Conservation (phyloP, 306 rosid genomes). For the Luffa aegyptiaca region DNA sequence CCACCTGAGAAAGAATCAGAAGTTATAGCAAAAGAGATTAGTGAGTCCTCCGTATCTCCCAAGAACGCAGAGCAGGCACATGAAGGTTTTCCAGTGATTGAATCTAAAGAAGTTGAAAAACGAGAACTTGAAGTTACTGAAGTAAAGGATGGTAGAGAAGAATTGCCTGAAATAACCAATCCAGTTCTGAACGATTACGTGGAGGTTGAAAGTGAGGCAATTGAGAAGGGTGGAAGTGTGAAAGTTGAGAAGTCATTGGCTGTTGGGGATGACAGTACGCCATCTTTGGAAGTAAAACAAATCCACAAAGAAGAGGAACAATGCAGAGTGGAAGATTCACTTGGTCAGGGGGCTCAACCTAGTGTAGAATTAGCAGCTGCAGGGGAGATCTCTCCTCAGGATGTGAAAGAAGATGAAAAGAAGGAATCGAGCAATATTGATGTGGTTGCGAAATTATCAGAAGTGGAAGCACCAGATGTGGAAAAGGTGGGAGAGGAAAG, state of each 20-base stretch:
- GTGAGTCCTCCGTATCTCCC: neutral
- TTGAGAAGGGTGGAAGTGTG: neutral
- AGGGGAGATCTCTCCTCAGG: neutral
- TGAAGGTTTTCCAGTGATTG: neutral
- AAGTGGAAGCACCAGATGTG: neutral
- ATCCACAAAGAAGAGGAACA: conserved; percentile 3
- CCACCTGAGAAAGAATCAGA: neutral
- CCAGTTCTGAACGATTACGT: neutral
- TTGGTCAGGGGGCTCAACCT: neutral
- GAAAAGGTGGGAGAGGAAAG: neutral
- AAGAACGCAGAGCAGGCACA: neutral
- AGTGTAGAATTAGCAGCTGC: neutral
- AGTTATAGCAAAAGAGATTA: neutral
- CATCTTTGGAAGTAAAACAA: neutral
- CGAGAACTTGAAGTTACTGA: neutral
- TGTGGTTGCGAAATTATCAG: neutral
- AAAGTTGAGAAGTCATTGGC: neutral
- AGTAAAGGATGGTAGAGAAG: neutral
- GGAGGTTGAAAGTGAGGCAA: neutral
- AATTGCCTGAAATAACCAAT: neutral
- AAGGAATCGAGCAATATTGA: neutral
- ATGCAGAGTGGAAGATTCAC: neutral
- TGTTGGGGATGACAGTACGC: neutral
- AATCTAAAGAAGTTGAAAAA: neutral
- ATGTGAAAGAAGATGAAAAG: neutral